Percentiles rank a stretch among this genome's conserved stretches.
Conservation (phyloP, 352 stramenopile species). For the Globisporangium megalacanthum region DNA sequence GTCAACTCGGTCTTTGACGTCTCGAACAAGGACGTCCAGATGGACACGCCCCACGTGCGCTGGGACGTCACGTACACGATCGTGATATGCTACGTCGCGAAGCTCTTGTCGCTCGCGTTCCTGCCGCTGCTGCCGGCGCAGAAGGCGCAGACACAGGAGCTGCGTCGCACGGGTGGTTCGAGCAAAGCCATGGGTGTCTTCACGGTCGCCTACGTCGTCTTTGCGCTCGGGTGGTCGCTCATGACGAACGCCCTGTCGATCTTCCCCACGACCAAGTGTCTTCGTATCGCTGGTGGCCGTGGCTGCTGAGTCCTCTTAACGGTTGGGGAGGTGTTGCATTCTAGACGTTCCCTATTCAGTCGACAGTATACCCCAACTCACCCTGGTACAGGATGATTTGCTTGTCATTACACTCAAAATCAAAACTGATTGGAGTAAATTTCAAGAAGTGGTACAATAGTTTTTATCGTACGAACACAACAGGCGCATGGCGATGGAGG, state of each 20-base stretch:
- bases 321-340: too few relatives aligned
- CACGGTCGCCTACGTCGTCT: slow-evolving; percentile 28
- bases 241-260: slow-evolving; percentile 21
- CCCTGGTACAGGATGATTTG: too few relatives aligned
- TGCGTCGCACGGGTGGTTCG: slow-evolving; percentile 31
- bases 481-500: background rate
- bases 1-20: slow-evolving; percentile 27
- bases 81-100: slow-evolving; percentile 35
- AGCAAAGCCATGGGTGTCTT: slow-evolving; percentile 29
- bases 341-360: too few relatives aligned
- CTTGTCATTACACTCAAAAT: background rate
- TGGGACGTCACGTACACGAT: slow-evolving; percentile 32
- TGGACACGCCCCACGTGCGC: slow-evolving; percentile 28
- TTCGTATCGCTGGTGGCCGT: slow-evolving; percentile 21
- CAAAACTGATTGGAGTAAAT: too few relatives aligned
- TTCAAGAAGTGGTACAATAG: background rate
- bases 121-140: slow-evolving; percentile 38
- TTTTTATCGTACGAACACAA: too few relatives aligned
- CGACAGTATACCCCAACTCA: too few relatives aligned
- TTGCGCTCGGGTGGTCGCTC: slow-evolving; percentile 18
- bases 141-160: slow-evolving; percentile 37
- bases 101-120: slow-evolving; percentile 21
- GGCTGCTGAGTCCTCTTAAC: slow-evolving; percentile 4
- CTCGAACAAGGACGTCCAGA: slow-evolving; percentile 30
- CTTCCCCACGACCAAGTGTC: slow-evolving; percentile 19